A percentile compares a stretch with the other conserved stretches of the same genome.
phyloP scores from a whole-genome alignment of 1,139 yeast genomes.

The Geotrichum histeridarum region DNA sequence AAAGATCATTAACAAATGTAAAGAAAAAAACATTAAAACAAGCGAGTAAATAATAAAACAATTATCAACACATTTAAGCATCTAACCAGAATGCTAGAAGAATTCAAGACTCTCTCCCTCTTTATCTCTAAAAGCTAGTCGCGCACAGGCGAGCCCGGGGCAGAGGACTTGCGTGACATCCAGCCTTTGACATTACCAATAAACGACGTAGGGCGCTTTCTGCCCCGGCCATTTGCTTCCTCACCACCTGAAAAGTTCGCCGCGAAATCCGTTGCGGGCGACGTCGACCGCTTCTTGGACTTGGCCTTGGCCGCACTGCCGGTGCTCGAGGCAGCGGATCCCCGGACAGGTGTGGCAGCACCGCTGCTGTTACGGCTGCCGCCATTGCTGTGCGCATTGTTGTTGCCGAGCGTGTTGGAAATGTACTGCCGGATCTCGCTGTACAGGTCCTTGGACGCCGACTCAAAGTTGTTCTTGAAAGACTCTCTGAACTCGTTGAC shows the following conservation, averaged over 20 bases:
- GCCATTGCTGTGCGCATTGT: constrained; percentile 18
- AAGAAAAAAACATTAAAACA: no score
- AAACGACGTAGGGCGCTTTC: constrained; percentile 33
- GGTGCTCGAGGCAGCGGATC: constrained; percentile 19
- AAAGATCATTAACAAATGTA: no score
- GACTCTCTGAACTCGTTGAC: constrained; percentile 83
- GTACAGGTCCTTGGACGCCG: constrained; percentile 73
- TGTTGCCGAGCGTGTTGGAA: constrained; percentile 25
- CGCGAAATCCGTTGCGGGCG: constrained; percentile 65
- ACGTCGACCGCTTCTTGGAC: constrained; percentile 28
- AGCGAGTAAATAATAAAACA: no score
- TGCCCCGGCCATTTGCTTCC: constrained; percentile 7
- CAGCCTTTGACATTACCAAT: constrained; percentile 63
- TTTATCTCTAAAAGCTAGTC: neutral
- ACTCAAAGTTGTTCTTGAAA: constrained; percentile 69
- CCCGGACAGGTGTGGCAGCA: constrained; percentile 16
- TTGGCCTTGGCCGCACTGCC: constrained; percentile 23
- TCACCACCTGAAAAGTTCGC: constrained; percentile 49
- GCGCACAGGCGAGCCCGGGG: constrained; percentile 13
- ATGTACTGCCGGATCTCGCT: constrained; percentile 63
- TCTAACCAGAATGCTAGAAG: neutral
- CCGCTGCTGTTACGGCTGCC: constrained; percentile 12
- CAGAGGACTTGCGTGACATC: constrained; percentile 46
- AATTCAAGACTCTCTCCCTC: neutral
- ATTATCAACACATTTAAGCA: neutral